A percentile compares a stretch with the other conserved stretches of the same genome.
Evolutionary conservation across 2,329 filamentous ascomycete species (phyloP).

Genomic region (Paraconiothyrium sp.): DNA sequence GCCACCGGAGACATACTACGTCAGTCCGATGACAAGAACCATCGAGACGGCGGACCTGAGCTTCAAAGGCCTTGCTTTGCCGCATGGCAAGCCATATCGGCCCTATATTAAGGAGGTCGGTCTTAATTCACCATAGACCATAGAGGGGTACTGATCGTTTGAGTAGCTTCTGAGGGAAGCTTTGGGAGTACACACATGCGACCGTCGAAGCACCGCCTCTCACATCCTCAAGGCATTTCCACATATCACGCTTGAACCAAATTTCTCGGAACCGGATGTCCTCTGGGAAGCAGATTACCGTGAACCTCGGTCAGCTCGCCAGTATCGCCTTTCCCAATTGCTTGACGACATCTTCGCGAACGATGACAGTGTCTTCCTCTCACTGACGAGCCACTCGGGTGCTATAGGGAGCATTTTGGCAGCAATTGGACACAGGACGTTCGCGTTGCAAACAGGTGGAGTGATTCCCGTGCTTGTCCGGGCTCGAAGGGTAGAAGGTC

Average conservation of each 20-base stretch:
- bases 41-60: slow-evolving; percentile 73
- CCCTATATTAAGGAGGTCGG: slow-evolving; percentile 69
- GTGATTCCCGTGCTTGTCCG: slow-evolving; percentile 74
- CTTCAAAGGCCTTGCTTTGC: slow-evolving; percentile 64
- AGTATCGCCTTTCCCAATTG: slow-evolving; percentile 44
- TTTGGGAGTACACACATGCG: slow-evolving; percentile 74
- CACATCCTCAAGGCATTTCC: slow-evolving; percentile 63
- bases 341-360: slow-evolving; percentile 63
- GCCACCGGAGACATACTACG: slow-evolving; percentile 70
- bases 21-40: slow-evolving; percentile 71
- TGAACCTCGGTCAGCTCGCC: slow-evolving; percentile 37
- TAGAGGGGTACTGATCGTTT: not conserved
- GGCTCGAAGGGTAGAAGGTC: slow-evolving; percentile 58
- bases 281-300: slow-evolving; percentile 58
- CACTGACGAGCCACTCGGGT: slow-evolving; percentile 67
- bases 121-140: not conserved
- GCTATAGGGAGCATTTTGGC: slow-evolving; percentile 64
- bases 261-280: slow-evolving; percentile 67
- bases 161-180: slow-evolving; percentile 67
- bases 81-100: slow-evolving; percentile 59
- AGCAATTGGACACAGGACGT: slow-evolving; percentile 67
- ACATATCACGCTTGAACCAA: slow-evolving; percentile 64
- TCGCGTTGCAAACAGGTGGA: slow-evolving; percentile 70
- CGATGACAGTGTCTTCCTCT: slow-evolving; percentile 59
- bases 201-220: slow-evolving; percentile 65